Conservation (phyloP, 495 filamentous ascomycete genomes). For the Neurospora sp. region DNA sequence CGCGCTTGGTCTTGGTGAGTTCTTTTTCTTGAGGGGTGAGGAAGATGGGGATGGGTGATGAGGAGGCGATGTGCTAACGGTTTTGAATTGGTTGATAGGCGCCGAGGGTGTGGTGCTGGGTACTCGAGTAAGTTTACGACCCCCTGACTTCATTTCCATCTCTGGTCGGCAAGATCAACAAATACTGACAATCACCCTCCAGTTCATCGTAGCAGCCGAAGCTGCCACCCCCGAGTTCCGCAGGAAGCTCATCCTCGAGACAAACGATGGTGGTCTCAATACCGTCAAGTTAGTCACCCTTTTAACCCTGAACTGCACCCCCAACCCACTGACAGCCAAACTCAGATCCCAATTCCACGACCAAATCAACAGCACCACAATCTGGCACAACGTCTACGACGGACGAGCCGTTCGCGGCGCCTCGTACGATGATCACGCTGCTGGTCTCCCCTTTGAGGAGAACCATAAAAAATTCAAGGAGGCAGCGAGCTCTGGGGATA, state of each 20-base stretch:
- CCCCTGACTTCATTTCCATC: too few species aligned
- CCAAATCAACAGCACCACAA: conserved; percentile 49
- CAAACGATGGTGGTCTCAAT: conserved; percentile 50
- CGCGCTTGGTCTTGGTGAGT: conserved; percentile 48
- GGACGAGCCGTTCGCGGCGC: conserved; percentile 53
- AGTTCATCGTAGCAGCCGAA: conserved; percentile 55
- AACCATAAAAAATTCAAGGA: conserved; percentile 51
- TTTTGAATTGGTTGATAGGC: conserved; percentile 9
- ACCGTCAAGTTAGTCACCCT: conserved; percentile 49
- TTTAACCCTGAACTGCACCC: too few species aligned
- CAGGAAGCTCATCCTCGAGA: conserved; percentile 48
- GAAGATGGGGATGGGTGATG: background rate
- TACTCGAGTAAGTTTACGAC: conserved; percentile 51
- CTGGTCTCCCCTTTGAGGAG: conserved; percentile 45
- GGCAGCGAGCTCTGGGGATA: conserved; percentile 23
- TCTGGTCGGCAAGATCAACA: too few species aligned
- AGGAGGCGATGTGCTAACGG: background rate
- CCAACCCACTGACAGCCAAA: background rate
- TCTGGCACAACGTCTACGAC: conserved; percentile 58
- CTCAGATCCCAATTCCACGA: conserved; percentile 56
- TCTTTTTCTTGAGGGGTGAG: background rate
- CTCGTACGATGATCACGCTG: conserved; percentile 45
- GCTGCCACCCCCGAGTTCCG: conserved; percentile 51
- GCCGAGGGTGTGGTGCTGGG: conserved; percentile 61
- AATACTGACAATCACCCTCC: background rate